Base-by-base conservation (phyloP, 768 basidiomycete species). In the Leccinum fibrillosum region DNA sequence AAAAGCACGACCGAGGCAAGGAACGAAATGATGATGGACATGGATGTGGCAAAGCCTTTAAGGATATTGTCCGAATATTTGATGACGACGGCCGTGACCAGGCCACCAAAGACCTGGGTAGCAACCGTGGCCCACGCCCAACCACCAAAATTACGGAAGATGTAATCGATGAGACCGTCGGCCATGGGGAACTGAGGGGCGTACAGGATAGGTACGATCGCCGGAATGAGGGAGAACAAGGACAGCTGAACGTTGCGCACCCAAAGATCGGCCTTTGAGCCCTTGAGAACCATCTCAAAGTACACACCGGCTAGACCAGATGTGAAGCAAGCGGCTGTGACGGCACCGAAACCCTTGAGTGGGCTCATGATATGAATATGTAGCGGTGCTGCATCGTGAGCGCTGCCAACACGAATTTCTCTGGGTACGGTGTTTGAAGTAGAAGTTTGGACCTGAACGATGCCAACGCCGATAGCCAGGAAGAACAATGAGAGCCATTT, bases 81-180 rank as follows among this genome's bases (percentile, higher is more conserved):
- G 81, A 98, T 98, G 58, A 98, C 97, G 30, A 98, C 73, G 1
- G 97, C 96, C 4, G 96, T 98, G 60, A 98, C 74, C 48, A 98
- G 79, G 1, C 97, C 96, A 28, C 97, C 97, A 58, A 95, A 81
- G 37, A 97, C 95, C 74, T 98, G 94, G 26, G 86, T 86, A 23
- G 76, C 70, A 26, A 99, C 94, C 1, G 94, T 96, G 19, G 92
- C 91, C 89, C 94, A 94, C 0, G 97, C 97, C 94, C 94, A 99
- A 2, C 77, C 76, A 19, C 91, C 92, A 72, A 98, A 99, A 74
- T 98, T 86, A 59, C 81, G 80, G 74, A 98, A 90, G 35, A 94
- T 74, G 66, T 80, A 79, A 54, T 64, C 61, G 55, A 92, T 61
- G 72, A 86, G 74, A 52, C 81, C 79, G 53, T 73, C 71, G n/a